phyloP scores from a whole-genome alignment of 768 basidiomycete species.

The Lentinula lateritia region DNA sequence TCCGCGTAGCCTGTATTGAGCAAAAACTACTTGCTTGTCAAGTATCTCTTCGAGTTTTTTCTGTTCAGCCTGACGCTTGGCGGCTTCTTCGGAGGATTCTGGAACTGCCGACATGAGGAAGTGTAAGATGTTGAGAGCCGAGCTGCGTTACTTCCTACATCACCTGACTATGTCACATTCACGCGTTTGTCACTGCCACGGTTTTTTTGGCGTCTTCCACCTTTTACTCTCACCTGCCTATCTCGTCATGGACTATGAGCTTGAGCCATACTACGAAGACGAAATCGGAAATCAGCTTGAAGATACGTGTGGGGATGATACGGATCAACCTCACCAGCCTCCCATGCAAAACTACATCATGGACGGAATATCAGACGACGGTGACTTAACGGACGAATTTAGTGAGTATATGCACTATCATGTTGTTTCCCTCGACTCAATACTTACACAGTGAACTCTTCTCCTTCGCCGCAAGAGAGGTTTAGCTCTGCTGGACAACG shows the following conservation, averaged over 20 bases:
- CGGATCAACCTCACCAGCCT: background rate
- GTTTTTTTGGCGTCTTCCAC: too few relatives aligned
- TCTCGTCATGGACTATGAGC: background rate
- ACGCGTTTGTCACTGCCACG: background rate
- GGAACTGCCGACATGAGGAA: conserved; percentile 18
- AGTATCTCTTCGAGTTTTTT: conserved; percentile 71
- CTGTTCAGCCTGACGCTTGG: conserved; percentile 35
- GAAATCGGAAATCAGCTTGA: background rate
- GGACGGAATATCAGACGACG: conserved; percentile 22
- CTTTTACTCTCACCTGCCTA: background rate
- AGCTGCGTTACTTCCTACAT: background rate
- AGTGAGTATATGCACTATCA: conserved; percentile 30
- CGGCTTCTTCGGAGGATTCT: conserved; percentile 24
- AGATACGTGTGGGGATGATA: background rate
- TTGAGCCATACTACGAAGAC: conserved; percentile 3
- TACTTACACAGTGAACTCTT: conserved; percentile 20
- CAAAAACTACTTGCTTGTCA: conserved; percentile 49
- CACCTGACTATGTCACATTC: background rate
- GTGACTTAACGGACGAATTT: conserved; percentile 20
- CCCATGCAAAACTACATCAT: background rate
- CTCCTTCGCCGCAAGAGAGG: conserved; percentile 28
- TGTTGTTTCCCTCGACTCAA: background rate
- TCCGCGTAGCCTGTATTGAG: conserved; percentile 7
- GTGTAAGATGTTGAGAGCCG: background rate
- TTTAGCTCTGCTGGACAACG: background rate